Conservation (phyloP, 1,284 basidiomycete species). For the Cryptococcus wingfieldii region DNA sequence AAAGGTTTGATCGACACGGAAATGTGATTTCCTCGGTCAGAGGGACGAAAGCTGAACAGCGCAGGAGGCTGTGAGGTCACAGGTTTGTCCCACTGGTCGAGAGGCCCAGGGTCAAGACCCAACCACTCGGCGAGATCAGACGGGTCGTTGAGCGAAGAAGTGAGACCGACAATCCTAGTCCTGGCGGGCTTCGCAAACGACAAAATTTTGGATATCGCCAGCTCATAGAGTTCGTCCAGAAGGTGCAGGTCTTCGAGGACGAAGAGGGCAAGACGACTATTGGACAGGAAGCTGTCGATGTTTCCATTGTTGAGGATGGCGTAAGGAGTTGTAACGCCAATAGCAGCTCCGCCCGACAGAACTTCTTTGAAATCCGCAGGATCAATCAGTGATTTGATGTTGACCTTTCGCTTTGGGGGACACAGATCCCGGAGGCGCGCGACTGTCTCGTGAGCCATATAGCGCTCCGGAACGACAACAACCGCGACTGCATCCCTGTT, state of each 20-base stretch:
- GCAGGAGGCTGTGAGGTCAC: constrained; percentile 48
- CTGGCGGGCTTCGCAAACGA: constrained; percentile 59
- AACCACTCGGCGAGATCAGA: constrained; percentile 81
- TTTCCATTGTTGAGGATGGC: constrained; percentile 34
- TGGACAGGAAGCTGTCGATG: constrained; percentile 19
- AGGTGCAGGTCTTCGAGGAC: constrained; percentile 84
- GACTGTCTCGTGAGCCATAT: constrained; percentile 40
- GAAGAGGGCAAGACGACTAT: constrained; percentile 60
- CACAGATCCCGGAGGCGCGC: constrained; percentile 38
- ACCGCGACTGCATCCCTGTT: constrained; percentile 35
- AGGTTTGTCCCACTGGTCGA: background rate
- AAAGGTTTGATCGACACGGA: constrained; percentile 69
- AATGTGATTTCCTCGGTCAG: constrained; percentile 77
- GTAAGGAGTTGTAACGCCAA: constrained; percentile 46
- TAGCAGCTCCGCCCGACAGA: constrained; percentile 14
- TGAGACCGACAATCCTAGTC: constrained; percentile 73
- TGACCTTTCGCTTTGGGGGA: constrained; percentile 26
- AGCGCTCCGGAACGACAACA: constrained; percentile 41
- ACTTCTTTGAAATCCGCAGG: constrained; percentile 29
- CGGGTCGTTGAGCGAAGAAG: constrained; percentile 74
- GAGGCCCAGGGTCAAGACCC: constrained; percentile 54
- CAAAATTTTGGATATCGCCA: constrained; percentile 64
- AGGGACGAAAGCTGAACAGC: constrained; percentile 74
- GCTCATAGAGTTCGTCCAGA: constrained; percentile 76
- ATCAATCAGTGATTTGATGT: constrained; percentile 22